Evolutionary conservation across 2,329 filamentous ascomycete species (phyloP).

Genomic region (Capronia coronata): DNA sequence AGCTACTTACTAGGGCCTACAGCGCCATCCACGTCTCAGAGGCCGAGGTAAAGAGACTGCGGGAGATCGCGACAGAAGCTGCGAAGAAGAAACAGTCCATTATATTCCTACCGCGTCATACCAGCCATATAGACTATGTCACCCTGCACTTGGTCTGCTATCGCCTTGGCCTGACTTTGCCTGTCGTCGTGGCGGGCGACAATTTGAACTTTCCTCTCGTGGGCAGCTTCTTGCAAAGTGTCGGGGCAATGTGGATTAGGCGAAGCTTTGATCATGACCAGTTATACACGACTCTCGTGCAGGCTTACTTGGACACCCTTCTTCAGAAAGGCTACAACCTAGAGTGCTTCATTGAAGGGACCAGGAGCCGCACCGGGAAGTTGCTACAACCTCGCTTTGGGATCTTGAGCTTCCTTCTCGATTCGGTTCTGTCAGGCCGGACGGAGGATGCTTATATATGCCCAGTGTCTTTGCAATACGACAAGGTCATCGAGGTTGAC

Average conservation of each 20-base stretch:
- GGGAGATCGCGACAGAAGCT: conserved; percentile 75
- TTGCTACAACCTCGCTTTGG: conserved; percentile 91
- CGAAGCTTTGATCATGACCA: conserved; percentile 87
- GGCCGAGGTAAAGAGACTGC: conserved; percentile 78
- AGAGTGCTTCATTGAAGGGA: conserved; percentile 96
- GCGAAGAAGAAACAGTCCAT: conserved; percentile 87
- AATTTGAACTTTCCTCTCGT: conserved; percentile 93
- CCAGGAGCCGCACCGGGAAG: conserved; percentile 87
- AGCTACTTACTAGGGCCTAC: conserved; percentile 85
- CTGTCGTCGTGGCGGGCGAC: conserved; percentile 88
- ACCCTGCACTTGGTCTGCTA: conserved; percentile 94
- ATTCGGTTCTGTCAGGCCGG: conserved; percentile 79
- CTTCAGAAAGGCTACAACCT: conserved; percentile 88
- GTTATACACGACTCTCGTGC: conserved; percentile 85
- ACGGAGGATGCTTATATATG: conserved; percentile 90
- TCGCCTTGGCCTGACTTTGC: conserved; percentile 77
- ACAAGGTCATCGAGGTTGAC: conserved; percentile 97
- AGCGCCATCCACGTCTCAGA: conserved; percentile 94
- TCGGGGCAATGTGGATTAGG: conserved; percentile 63
- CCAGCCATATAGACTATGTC: conserved; percentile 94
- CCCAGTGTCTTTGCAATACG: conserved; percentile 94
- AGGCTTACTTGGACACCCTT: conserved; percentile 89
- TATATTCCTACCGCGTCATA: conserved; percentile 89
- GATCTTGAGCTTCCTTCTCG: conserved; percentile 83
- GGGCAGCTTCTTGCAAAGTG: conserved; percentile 84